Evolutionary conservation across 2,329 filamentous ascomycete genomes (phyloP).

Genomic region (Dactylellina haptotyla): DNA sequence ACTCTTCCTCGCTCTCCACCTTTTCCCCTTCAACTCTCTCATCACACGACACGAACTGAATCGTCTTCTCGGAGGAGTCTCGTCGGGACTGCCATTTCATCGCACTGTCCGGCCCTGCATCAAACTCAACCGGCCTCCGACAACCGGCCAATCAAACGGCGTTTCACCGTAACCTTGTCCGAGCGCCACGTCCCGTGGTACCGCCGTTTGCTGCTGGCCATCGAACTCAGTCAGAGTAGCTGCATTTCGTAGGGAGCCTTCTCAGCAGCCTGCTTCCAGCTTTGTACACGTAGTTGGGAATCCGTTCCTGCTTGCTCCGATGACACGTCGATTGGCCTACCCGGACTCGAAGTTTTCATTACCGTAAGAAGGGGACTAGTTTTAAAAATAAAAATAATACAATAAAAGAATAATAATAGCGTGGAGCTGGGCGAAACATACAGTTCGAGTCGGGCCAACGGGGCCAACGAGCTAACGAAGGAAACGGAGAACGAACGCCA

Average conservation of each 20-base stretch:
- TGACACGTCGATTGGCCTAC: slow-evolving; percentile 53
- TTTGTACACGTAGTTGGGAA: slow-evolving; percentile 52
- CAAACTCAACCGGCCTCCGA: slow-evolving; percentile 15
- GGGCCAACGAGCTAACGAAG: not conserved
- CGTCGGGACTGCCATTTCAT: slow-evolving; percentile 28
- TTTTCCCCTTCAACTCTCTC: slow-evolving; percentile 12
- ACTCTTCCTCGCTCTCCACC: slow-evolving; percentile 13
- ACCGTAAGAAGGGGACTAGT: not conserved
- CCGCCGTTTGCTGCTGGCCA: slow-evolving; percentile 38
- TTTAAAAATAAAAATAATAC: not conserved
- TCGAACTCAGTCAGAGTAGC: slow-evolving; percentile 18
- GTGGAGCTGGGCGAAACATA: too few relatives aligned
- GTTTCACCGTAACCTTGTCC: slow-evolving; percentile 53
- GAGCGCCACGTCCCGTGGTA: slow-evolving; percentile 55
- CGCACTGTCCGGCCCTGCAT: slow-evolving; percentile 40
- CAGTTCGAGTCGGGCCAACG: too few relatives aligned
- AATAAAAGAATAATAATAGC: too few relatives aligned
- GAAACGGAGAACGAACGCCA: not conserved
- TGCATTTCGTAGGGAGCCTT: slow-evolving; percentile 39
- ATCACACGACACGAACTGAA: slow-evolving; percentile 51
- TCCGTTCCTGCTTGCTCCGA: slow-evolving; percentile 42
- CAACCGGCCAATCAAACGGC: slow-evolving; percentile 46
- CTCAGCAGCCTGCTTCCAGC: slow-evolving; percentile 6
- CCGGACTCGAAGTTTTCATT: slow-evolving; percentile 10
- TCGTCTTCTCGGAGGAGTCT: slow-evolving; percentile 5